Evolutionary conservation across 1,284 basidiomycete species (phyloP).

Genomic region (Trichosporon coremiiforme): DNA sequence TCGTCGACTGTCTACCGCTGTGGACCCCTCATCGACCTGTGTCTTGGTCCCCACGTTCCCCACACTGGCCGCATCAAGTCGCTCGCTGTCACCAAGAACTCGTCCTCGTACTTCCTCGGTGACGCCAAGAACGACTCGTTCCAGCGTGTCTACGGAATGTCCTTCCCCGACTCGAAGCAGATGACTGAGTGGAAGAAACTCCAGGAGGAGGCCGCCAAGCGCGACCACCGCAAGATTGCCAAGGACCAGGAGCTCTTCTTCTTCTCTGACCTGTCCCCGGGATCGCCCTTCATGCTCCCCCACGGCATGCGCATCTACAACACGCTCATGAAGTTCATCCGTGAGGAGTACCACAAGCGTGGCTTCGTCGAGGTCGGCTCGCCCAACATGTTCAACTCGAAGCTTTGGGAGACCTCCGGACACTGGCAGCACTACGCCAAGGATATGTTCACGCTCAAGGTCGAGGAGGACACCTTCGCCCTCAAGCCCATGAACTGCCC

Average conservation of each 20-base stretch:
- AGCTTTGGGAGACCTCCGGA: slow-evolving; percentile 97
- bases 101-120: slow-evolving; percentile 97
- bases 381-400: slow-evolving; percentile 96
- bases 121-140: slow-evolving; percentile 92
- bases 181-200: slow-evolving; percentile 94
- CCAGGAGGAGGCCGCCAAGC: slow-evolving; percentile 92
- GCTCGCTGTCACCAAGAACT: slow-evolving; percentile 95
- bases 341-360: slow-evolving; percentile 65
- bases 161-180: slow-evolving; percentile 98
- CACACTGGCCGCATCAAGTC: slow-evolving; percentile 98
- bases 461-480: slow-evolving; percentile 94
- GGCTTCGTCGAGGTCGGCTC: slow-evolving; percentile 75
- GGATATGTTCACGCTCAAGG: slow-evolving; percentile 91
- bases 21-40: slow-evolving; percentile 97
- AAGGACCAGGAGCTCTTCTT: slow-evolving; percentile 98
- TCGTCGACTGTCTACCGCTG: slow-evolving; percentile 98
- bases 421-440: slow-evolving; percentile 98
- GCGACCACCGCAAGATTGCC: slow-evolving; percentile 95
- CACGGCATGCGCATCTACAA: slow-evolving; percentile 98
- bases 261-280: slow-evolving; percentile 95
- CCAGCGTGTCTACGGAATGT: slow-evolving; percentile 97
- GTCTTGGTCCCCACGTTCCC: slow-evolving; percentile 94
- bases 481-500: slow-evolving; percentile 99
- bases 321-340: slow-evolving; percentile 84
- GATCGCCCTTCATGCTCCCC: slow-evolving; percentile 94